Conservation (phyloP, 2,329 filamentous ascomycete genomes). For the Metarhizium anisopliae region DNA sequence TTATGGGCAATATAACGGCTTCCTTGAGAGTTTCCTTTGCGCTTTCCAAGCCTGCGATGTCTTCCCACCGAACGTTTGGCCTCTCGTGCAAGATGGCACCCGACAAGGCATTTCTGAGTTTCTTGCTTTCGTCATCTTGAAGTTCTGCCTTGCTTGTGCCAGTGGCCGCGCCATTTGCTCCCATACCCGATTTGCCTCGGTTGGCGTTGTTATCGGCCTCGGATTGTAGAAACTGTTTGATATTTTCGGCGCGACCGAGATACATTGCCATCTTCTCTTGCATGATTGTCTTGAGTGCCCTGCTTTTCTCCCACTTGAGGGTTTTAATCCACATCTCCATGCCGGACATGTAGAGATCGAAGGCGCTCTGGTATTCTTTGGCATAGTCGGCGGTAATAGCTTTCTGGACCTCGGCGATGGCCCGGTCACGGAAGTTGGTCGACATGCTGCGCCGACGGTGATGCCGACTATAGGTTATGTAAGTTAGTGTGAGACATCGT, state of each 20-base stretch:
- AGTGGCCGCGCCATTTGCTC: conserved; percentile 60
- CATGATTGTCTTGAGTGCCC: conserved; percentile 94
- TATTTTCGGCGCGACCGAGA: conserved; percentile 97
- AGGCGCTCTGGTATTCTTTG: conserved; percentile 94
- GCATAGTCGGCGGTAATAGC: conserved; percentile 94
- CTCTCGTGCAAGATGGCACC: conserved; percentile 92
- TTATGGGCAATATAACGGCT: conserved; percentile 94
- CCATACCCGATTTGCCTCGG: conserved; percentile 52
- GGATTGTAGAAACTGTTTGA: conserved; percentile 81
- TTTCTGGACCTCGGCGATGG: conserved; percentile 94
- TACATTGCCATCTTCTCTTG: conserved; percentile 91
- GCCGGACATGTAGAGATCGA: conserved; percentile 89
- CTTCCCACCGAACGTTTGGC: conserved; percentile 95
- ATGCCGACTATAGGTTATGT: too few relatives aligned
- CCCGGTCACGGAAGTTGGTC: conserved; percentile 92
- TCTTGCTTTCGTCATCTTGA: conserved; percentile 88
- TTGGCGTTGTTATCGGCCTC: conserved; percentile 64
- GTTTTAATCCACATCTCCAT: conserved; percentile 98
- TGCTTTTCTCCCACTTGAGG: conserved; percentile 99
- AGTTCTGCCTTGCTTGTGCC: conserved; percentile 54
- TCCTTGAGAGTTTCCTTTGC: conserved; percentile 98
- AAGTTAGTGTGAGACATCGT: too few relatives aligned
- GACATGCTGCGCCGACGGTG: conserved; percentile 54
- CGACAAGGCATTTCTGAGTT: conserved; percentile 80
- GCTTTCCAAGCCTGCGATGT: conserved; percentile 86